Conservation (phyloP, 2,329 filamentous ascomycete genomes). For the Diaporthe nobilis region DNA sequence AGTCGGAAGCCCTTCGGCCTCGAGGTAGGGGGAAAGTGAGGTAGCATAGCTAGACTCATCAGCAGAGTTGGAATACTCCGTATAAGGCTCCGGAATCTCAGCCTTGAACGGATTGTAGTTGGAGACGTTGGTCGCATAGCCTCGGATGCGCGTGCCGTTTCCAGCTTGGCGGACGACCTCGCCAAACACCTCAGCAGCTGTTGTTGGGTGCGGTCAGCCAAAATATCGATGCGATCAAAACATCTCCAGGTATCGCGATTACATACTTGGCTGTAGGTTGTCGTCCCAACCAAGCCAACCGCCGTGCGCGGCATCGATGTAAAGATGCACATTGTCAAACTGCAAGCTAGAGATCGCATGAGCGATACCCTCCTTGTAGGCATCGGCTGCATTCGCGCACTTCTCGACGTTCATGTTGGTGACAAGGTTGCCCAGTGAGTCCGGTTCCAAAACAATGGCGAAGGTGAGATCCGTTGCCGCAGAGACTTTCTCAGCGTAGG, state of each 20-base stretch:
- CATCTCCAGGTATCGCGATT: neutral
- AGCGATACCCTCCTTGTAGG: conserved; percentile 59
- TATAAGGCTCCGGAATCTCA: conserved; percentile 55
- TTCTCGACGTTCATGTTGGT: conserved; percentile 34
- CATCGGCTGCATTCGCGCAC: conserved; percentile 51
- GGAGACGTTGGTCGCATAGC: conserved; percentile 61
- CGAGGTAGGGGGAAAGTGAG: conserved; percentile 55
- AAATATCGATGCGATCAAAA: neutral
- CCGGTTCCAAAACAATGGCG: conserved; percentile 60
- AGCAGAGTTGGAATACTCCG: conserved; percentile 55
- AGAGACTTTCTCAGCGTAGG: conserved; percentile 54
- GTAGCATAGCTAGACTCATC: conserved; percentile 58
- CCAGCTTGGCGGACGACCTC: conserved; percentile 55
- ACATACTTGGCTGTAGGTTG: conserved; percentile 55
- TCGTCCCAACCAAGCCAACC: conserved; percentile 60
- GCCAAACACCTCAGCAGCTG: conserved; percentile 57
- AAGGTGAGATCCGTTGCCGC: conserved; percentile 57
- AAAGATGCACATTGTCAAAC: conserved; percentile 54
- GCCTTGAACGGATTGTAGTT: conserved; percentile 60
- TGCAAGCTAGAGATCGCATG: conserved; percentile 57
- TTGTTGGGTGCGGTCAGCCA: neutral
- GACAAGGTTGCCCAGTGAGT: conserved; percentile 56
- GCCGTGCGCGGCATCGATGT: conserved; percentile 59
- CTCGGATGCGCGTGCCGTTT: conserved; percentile 52
- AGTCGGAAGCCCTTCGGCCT: conserved; percentile 55